phyloP scores from a whole-genome alignment of 1,284 basidiomycete species.

The Apiotrichum montevideense region DNA sequence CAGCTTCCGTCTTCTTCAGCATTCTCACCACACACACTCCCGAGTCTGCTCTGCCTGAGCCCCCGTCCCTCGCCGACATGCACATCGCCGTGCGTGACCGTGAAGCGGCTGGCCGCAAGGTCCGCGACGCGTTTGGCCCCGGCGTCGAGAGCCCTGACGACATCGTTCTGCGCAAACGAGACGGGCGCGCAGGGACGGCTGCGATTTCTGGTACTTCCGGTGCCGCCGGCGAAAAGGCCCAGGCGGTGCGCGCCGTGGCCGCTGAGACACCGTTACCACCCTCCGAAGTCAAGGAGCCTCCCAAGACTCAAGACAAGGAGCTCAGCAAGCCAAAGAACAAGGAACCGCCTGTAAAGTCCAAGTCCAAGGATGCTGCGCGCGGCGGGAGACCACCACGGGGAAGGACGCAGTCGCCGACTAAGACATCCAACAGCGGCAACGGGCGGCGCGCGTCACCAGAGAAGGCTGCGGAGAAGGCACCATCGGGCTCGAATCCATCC shows the following conservation, averaged over 20 bases:
- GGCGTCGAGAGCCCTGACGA: constrained; percentile 52
- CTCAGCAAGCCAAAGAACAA: no score
- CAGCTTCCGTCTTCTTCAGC: constrained; percentile 38
- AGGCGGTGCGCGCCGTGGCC: constrained; percentile 4
- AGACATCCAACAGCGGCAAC: no score
- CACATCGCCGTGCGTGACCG: constrained; percentile 31
- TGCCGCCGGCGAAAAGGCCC: constrained; percentile 5
- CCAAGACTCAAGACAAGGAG: no score
- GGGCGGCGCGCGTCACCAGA: no score
- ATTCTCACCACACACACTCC: constrained; percentile 32
- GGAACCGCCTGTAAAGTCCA: no score
- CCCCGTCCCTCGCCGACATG: constrained; percentile 20
- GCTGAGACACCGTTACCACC: background rate
- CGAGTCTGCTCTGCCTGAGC: constrained; percentile 3
- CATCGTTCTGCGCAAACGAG: constrained; percentile 48
- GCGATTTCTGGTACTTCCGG: constrained; percentile 16
- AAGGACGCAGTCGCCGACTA: no score
- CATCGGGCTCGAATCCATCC: no score
- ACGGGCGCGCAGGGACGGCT: constrained; percentile 46
- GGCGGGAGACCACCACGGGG: no score
- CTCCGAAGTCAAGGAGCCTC: constrained; percentile 2
- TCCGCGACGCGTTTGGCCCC: constrained; percentile 32
- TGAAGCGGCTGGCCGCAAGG: constrained; percentile 22
- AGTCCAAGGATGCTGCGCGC: no score
- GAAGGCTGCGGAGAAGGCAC: no score